Base-by-base conservation (phyloP, 164 flowering plant genomes). In the Sedum album region DNA sequence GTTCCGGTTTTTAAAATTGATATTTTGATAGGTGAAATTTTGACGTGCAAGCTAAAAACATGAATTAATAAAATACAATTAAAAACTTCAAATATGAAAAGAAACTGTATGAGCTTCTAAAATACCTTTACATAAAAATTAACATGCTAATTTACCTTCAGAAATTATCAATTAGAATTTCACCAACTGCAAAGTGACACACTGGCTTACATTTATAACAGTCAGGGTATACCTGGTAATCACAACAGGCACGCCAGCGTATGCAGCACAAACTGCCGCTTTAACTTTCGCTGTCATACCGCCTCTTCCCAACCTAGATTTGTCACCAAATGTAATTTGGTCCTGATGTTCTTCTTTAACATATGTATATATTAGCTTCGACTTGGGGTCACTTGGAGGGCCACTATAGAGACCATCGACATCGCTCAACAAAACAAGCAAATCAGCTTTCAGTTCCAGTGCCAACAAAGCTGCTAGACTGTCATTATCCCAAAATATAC, bases 281-380 rank as follows among this genome's bases (percentile, higher is more conserved):
- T 93, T 89, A 8, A 93, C 98, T 80, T 93, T 93, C 36, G 96
- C 93, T 57, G 89, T 87, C 98, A 93, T 90, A 21, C 98, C 98
- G 30, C 98, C 96, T 82, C 91, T 84, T 71, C 98, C 98, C 46
- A 87, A 75, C 75, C 96, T 79, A 4, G 96, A 93, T 75, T 90
- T 93, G 76, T 85, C 96, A 35, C 98, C 98, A 80, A 93, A 93
- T 60, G 96, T 90, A 55, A 93, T 84, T 68, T 73, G 79, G 66
- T 78, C 79, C 53, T 84, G 86, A 76, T 88, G 96, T 70, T 76
- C 86, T 64, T 87, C 89, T 74, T 79, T 87, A 11, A 87, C 26
- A 41, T 86, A 90, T 67, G 96, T 93, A 63, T 79, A 83, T 38
- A 93, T 88, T 41, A 93, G 69, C 80, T 83, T 84, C 48, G 98